Conservation (phyloP, 1,139 yeast genomes). For the Zygosaccharomyces sapae region DNA sequence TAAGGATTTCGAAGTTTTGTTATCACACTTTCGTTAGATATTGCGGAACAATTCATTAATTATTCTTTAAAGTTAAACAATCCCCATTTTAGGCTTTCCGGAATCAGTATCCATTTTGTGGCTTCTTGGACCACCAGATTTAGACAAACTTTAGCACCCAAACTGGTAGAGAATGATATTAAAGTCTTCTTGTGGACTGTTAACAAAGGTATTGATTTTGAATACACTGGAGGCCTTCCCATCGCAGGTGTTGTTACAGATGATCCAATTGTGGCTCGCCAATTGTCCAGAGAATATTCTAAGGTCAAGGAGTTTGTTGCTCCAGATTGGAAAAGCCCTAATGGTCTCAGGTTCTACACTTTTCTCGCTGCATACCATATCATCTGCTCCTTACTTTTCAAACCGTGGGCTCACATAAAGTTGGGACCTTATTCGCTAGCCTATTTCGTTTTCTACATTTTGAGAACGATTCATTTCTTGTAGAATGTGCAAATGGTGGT, state of each 20-base stretch:
- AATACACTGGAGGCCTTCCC: conserved; percentile 42
- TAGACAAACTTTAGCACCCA: conserved; percentile 36
- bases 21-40: conserved; percentile 46
- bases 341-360: conserved; percentile 30
- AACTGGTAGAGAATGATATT: conserved; percentile 43
- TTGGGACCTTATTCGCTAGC: conserved; percentile 27
- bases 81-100: conserved; percentile 40
- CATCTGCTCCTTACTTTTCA: conserved; percentile 20
- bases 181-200: conserved; percentile 80
- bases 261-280: conserved; percentile 40
- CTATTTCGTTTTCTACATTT: conserved; percentile 19
- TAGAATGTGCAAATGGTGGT: conserved; percentile 8
- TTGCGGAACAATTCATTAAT: conserved; percentile 36
- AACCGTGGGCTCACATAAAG: conserved; percentile 28
- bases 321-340: conserved; percentile 23
- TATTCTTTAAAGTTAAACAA: conserved; percentile 37
- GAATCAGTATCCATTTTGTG: conserved; percentile 43
- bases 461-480: conserved; percentile 26
- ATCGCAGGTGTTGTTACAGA: conserved; percentile 64
- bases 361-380: conserved; percentile 22
- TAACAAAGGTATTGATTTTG: conserved; percentile 45
- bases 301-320: conserved; percentile 14
- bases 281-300: conserved; percentile 15
- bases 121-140: conserved; percentile 44
- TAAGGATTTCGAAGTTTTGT: conserved; percentile 46